Evolutionary conservation across 1,139 yeast species (phyloP), one percentile per base, ranked within the genome.

Genomic region (Martiniozyma asiatica): DNA sequence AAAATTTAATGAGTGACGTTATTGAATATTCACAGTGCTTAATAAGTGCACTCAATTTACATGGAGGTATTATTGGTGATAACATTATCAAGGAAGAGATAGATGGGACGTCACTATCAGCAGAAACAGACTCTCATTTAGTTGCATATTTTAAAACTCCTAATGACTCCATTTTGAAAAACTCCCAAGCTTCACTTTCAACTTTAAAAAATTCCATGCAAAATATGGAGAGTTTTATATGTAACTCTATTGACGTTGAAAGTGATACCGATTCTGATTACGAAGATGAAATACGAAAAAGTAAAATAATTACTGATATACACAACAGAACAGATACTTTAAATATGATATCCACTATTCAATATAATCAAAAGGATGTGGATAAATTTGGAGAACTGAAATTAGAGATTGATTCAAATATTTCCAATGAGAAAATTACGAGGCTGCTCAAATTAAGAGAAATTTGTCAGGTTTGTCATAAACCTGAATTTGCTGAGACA

Each of bases 391-490:
- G n/a, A n/a, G n/a, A n/a, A n/a, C n/a, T n/a, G n/a, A n/a, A n/a
- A n/a, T n/a, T n/a, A n/a, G n/a, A n/a, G n/a, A 6, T 20, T n/a
- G 22, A 12, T 9, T 12, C 22, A 10, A 20, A 6, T 6, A 20
- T 20, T 20, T 20, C 22, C 8, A 12, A 20, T 7, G 22, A 7
- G 8, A 6, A 20, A 20, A 20, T 20, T 12, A 20, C 8, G 11
- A 20, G n/a, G 11, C 12, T 8, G 8, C 8, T 20, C 6, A 20
- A 20, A 6, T 5, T 20, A 5, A 9, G 27, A 21, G 39, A 37
- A 9, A 36, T 40, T 33, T 77, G 87, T 42, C 50, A 63, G 24
- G 45, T 73, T 3, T 78, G 93, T 47, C 64, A 67, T 5, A 52
- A 53, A 11, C 59, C 61, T 35, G 63, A 65, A 31, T 56, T 64